Conservation (phyloP, 148 eudicot genomes). For the Dysphania ambrosioides region DNA sequence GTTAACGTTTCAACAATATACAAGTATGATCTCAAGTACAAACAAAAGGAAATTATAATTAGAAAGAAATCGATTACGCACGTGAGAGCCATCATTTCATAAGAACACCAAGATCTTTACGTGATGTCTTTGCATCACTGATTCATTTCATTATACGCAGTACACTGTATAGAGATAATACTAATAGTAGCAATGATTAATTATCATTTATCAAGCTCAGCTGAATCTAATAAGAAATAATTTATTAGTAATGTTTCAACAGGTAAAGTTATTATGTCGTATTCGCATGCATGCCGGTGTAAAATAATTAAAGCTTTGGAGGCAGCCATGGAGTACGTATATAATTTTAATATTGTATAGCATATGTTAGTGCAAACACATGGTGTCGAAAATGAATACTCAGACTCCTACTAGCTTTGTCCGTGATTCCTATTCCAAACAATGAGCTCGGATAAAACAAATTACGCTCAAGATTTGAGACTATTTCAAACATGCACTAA, state of each 20-base stretch:
- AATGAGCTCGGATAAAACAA: too few species aligned
- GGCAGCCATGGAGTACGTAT: too few species aligned
- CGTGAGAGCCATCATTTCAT: conserved; percentile 12
- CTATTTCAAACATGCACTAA: too few species aligned
- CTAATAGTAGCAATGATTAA: background rate
- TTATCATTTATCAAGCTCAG: background rate
- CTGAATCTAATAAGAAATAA: background rate
- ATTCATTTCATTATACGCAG: background rate
- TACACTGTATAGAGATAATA: too few species aligned
- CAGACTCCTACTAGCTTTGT: too few species aligned
- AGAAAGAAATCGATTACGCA: background rate
- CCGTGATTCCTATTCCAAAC: too few species aligned
- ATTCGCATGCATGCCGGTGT: conserved; percentile 12
- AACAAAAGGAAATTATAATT: conserved; percentile 12
- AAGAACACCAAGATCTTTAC: background rate
- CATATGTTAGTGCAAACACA: too few species aligned
- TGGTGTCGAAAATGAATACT: too few species aligned
- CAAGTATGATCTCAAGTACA: conserved; percentile 5
- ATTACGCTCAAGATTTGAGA: too few species aligned
- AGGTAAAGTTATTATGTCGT: background rate
- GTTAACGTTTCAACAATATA: background rate
- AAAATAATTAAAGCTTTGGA: background rate
- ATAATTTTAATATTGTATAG: too few species aligned
- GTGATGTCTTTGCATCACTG: background rate
- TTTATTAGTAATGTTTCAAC: background rate